Conservation (phyloP, 306 rosid genomes). For the Vigna mungo region DNA sequence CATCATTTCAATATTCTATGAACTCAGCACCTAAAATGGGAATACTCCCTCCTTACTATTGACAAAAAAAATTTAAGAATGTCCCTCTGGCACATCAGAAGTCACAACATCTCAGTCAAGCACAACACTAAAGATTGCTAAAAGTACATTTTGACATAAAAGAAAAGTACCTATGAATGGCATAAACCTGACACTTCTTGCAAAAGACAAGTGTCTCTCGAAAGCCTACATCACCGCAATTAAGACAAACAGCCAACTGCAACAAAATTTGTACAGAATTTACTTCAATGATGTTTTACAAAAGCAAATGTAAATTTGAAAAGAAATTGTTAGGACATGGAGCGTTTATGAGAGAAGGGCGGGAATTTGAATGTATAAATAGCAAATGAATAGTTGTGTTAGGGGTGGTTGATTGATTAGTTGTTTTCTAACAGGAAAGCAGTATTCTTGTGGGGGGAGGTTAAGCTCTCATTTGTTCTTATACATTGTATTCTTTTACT, state of each 20-base stretch:
- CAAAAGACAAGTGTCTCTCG: slow-evolving; percentile 45
- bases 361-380: no score
- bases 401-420: no score
- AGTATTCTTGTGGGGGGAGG: no score
- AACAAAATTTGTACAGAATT: slow-evolving; percentile 8
- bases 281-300: not conserved
- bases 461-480: no score
- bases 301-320: not conserved
- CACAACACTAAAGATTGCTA: slow-evolving; percentile 12
- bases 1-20: slow-evolving; percentile 15
- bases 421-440: no score
- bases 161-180: slow-evolving; percentile 49
- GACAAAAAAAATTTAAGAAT: not conserved
- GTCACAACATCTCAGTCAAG: slow-evolving; percentile 3
- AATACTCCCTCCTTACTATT: not conserved
- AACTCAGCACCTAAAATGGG: not conserved
- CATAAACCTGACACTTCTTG: slow-evolving; percentile 38
- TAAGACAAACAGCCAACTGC: slow-evolving; percentile 52
- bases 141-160: slow-evolving; percentile 21
- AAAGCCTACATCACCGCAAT: slow-evolving; percentile 46
- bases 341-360: no score
- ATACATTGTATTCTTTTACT: no score
- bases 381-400: no score
- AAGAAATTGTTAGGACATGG: not conserved
- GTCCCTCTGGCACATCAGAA: not conserved